Evolutionary conservation across 1,139 yeast genomes (phyloP).

Genomic region (Kluyveromyces sp.): DNA sequence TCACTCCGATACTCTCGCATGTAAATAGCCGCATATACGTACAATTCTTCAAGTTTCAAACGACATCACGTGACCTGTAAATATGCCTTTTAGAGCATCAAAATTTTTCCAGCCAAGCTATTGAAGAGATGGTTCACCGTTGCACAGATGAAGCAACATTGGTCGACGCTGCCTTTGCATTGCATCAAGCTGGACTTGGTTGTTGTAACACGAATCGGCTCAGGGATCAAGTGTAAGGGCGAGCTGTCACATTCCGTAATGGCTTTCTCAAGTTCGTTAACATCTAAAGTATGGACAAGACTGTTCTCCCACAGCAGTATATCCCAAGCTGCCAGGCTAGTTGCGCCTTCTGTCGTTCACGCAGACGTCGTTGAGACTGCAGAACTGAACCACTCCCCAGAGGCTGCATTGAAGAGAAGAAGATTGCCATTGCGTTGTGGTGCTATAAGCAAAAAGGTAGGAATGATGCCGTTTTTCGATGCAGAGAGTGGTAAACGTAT

Average conservation of each 20-base stretch:
- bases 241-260: background rate
- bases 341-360: constrained; percentile 22
- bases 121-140: no score
- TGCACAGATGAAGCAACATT: no score
- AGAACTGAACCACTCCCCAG: constrained; percentile 47
- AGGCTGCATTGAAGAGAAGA: constrained; percentile 54
- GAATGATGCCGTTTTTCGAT: constrained; percentile 83
- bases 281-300: constrained; percentile 6
- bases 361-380: constrained; percentile 31
- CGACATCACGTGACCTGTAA: constrained; percentile 1
- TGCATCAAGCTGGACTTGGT: no score
- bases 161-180: no score
- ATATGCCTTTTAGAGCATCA: no score
- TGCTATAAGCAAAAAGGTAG: constrained; percentile 71
- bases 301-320: constrained; percentile 3
- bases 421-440: constrained; percentile 76
- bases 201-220: no score
- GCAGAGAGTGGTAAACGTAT: constrained; percentile 57
- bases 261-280: background rate
- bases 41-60: background rate
- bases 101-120: constrained; percentile 1
- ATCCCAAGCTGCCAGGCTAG: constrained; percentile 11
- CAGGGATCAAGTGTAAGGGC: background rate
- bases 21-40: constrained; percentile 8
- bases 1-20: constrained; percentile 4